Evolutionary conservation across 495 filamentous ascomycete species (phyloP).

Genomic region (Staphylotrichum tortipilum): DNA sequence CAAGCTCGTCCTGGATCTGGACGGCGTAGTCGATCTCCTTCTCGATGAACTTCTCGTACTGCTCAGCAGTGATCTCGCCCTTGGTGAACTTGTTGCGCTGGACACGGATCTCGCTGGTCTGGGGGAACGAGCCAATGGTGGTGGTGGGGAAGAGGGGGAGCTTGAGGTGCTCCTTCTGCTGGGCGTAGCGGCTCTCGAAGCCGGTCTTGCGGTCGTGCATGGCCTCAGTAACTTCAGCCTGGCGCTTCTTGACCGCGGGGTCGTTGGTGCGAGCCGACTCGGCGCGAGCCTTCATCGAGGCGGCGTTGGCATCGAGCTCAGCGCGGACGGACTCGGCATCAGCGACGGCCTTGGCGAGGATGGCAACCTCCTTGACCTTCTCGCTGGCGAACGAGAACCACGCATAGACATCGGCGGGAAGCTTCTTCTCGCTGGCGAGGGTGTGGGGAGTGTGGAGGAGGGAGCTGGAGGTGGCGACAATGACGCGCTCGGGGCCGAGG

Average conservation of each 20-base stretch:
- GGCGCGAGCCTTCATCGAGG: conserved; percentile 78
- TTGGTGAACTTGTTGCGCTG: conserved; percentile 97
- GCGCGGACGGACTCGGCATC: conserved; percentile 75
- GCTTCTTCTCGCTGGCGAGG: conserved; percentile 92
- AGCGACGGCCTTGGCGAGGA: conserved; percentile 94
- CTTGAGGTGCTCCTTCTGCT: conserved; percentile 79
- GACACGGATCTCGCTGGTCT: conserved; percentile 96
- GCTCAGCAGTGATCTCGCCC: conserved; percentile 78
- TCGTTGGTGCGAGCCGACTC: conserved; percentile 93
- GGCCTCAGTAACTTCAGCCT: conserved; percentile 69
- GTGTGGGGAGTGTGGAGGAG: conserved; percentile 98
- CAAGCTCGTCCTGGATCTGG: conserved; percentile 95
- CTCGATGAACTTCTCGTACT: conserved; percentile 98
- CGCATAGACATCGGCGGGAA: conserved; percentile 80
- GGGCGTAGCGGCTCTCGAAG: conserved; percentile 72
- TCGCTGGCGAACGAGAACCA: conserved; percentile 98
- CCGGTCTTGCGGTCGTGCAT: conserved; percentile 86
- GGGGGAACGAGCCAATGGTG: conserved; percentile 98
- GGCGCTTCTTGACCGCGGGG: conserved; percentile 89
- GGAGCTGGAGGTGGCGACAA: conserved; percentile 92
- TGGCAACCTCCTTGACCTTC: conserved; percentile 83
- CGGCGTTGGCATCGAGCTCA: conserved; percentile 88
- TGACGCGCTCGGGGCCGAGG: conserved; percentile 90
- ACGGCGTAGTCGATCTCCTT: conserved; percentile 90
- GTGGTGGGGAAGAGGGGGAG: conserved; percentile 97